A percentile compares a stretch with the other conserved stretches of the same genome.
These are phyloP conservation scores for Rhizophlyctis rosea DNA, from an alignment of 192 early-diverging fungal genomes.

Conservation along the genomic window DNA sequence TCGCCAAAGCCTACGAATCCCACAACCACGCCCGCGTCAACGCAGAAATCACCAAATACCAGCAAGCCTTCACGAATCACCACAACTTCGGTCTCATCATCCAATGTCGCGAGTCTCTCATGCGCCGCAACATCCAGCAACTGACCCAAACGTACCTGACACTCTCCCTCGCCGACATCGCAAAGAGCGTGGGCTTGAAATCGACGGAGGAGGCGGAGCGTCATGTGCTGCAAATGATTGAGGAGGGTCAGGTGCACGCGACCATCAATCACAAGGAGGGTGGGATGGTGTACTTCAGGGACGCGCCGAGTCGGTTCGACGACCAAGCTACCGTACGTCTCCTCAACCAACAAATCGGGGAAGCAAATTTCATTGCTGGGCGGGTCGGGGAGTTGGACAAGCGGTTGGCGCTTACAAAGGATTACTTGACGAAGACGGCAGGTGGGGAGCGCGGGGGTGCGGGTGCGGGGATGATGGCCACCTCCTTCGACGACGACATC, in stretches of 20 bases:
- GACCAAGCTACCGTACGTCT: constrained; percentile 35
- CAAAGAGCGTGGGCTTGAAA: constrained; percentile 44
- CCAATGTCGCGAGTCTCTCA: constrained; percentile 46
- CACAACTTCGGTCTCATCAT: constrained; percentile 62
- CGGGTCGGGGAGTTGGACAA: constrained; percentile 44
- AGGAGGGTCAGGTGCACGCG: constrained; percentile 43
- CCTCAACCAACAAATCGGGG: constrained; percentile 48
- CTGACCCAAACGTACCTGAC: constrained; percentile 77
- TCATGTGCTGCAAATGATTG: constrained; percentile 60
- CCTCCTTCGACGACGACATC: not conserved
- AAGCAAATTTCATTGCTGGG: constrained; percentile 28
- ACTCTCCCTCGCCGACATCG: constrained; percentile 69
- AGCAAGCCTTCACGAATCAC: constrained; percentile 42
- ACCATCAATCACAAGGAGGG: constrained; percentile 35
- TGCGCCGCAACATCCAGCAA: constrained; percentile 61
- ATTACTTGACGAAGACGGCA: constrained; percentile 42
- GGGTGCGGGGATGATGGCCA: not conserved
- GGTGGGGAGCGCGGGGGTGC: constrained; percentile 7
- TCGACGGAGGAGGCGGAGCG: constrained; percentile 47
- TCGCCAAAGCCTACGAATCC: constrained; percentile 59
- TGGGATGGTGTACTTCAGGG: constrained; percentile 73
- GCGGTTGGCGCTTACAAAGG: constrained; percentile 39
- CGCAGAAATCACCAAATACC: constrained; percentile 39
- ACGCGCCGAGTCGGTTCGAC: constrained; percentile 49
- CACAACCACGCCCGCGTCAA: constrained; percentile 38